Evolutionary conservation across 805 yeast species (phyloP).

Genomic region (Cyberlindnera xylosilytica): DNA sequence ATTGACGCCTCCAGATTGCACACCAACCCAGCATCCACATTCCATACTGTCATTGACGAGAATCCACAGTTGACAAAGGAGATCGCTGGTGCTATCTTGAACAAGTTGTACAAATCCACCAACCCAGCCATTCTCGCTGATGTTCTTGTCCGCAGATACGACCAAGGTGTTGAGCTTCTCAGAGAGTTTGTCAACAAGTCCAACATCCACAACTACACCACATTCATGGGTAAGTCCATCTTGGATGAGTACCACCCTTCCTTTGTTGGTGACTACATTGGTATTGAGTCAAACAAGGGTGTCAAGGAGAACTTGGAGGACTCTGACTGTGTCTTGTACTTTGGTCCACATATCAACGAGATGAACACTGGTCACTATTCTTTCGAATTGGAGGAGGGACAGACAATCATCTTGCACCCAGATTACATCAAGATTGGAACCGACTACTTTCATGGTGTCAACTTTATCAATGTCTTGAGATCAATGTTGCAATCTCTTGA

Average conservation of each 20-base stretch:
- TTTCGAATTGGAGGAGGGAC: conserved; percentile 40
- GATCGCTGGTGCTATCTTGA: conserved; percentile 45
- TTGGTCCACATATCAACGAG: conserved; percentile 70
- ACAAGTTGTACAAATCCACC: conserved; percentile 46
- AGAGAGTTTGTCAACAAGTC: conserved; percentile 43
- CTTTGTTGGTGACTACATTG: conserved; percentile 73
- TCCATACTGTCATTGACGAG: conserved; percentile 21
- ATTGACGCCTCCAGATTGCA: conserved; percentile 38
- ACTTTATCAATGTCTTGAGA: conserved; percentile 50
- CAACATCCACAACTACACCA: conserved; percentile 52
- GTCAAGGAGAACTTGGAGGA: conserved; percentile 46
- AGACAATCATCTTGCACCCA: conserved; percentile 49
- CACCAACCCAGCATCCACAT: conserved; percentile 28
- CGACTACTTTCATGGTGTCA: conserved; percentile 36
- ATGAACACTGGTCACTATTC: conserved; percentile 68
- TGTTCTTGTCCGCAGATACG: conserved; percentile 61
- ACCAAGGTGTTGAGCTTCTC: conserved; percentile 39
- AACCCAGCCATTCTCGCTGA: conserved; percentile 73
- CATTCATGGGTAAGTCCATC: conserved; percentile 68
- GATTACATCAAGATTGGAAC: conserved; percentile 48
- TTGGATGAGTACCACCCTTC: conserved; percentile 65
- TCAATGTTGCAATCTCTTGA: conserved; percentile 39
- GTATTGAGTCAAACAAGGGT: conserved; percentile 48
- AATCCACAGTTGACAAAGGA: conserved; percentile 29
- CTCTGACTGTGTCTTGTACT: conserved; percentile 65